These are phyloP conservation scores for Glebionis coronaria DNA, from an alignment of 129 eudicot genomes.

Conservation along the genomic window DNA sequence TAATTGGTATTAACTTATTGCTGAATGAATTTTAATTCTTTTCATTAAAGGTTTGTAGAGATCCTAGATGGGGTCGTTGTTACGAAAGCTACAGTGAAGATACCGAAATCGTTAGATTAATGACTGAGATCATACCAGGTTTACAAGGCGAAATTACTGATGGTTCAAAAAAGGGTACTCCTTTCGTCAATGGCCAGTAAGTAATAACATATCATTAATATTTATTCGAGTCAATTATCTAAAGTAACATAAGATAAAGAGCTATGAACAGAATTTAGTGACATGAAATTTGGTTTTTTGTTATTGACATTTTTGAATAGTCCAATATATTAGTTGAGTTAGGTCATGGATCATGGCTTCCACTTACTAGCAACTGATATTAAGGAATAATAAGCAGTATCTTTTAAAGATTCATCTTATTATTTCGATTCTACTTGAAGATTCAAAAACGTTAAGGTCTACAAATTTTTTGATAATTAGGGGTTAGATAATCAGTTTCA, in stretches of 20 bases:
- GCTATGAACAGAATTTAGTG: slow-evolving; percentile 7
- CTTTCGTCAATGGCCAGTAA: slow-evolving; percentile 29
- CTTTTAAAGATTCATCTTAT: slow-evolving; percentile 4
- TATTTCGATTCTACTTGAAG: neutral
- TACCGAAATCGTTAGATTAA: slow-evolving; percentile 35
- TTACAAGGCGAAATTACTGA: slow-evolving; percentile 36
- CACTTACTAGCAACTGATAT: neutral
- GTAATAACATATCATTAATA: slow-evolving; percentile 2
- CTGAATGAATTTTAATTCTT: neutral
- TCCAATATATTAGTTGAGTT: neutral
- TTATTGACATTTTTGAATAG: neutral
- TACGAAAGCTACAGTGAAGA: slow-evolving; percentile 53
- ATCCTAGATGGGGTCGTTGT: slow-evolving; percentile 60
- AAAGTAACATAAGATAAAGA: slow-evolving; percentile 7
- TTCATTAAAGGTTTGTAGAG: slow-evolving; percentile 45
- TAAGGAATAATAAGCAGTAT: neutral
- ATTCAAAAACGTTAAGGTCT: neutral
- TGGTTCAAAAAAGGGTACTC: slow-evolving; percentile 21
- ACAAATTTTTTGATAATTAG: neutral
- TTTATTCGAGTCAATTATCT: neutral
- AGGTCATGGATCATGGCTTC: slow-evolving; percentile 6
- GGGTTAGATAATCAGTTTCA: neutral
- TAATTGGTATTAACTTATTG: neutral
- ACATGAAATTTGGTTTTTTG: neutral
- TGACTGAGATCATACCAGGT: slow-evolving; percentile 41